phyloP scores from a whole-genome alignment of 257 asterid genomes.

The Cruciata laevipes region DNA sequence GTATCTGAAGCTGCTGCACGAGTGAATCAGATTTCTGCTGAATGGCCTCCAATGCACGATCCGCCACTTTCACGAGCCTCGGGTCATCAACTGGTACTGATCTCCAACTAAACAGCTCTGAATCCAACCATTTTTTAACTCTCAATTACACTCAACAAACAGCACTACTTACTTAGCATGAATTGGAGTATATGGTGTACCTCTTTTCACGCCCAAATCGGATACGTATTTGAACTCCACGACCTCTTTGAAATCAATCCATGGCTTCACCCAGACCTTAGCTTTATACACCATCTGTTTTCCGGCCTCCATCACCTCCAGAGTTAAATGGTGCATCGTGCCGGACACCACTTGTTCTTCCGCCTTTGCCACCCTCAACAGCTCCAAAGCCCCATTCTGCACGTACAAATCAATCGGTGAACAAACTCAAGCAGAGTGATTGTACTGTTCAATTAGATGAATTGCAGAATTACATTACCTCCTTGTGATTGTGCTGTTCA shows the following conservation, averaged over 20 bases:
- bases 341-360: slow-evolving; percentile 80
- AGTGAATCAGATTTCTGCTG: slow-evolving; percentile 84
- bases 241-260: slow-evolving; percentile 77
- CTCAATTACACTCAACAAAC: too few relatives aligned
- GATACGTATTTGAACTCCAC: slow-evolving; percentile 75
- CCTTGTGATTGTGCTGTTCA: slow-evolving; percentile 57
- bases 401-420: background rate
- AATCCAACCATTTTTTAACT: too few relatives aligned
- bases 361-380: slow-evolving; percentile 73
- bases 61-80: slow-evolving; percentile 71
- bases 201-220: slow-evolving; percentile 75
- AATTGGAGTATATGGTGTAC: slow-evolving; percentile 21
- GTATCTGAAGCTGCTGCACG: slow-evolving; percentile 14
- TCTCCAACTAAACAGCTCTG: slow-evolving; percentile 38
- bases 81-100: slow-evolving; percentile 82
- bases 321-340: slow-evolving; percentile 68
- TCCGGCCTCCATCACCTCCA: slow-evolving; percentile 77
- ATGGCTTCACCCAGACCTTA: slow-evolving; percentile 90
- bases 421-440: too few relatives aligned
- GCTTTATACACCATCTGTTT: slow-evolving; percentile 68
- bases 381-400: slow-evolving; percentile 68
- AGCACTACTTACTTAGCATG: too few relatives aligned
- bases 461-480: slow-evolving; percentile 26
- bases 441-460: too few relatives aligned
- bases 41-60: slow-evolving; percentile 61